Base-by-base conservation (phyloP, 1,284 basidiomycete genomes). In the Fomitopsis betulina region DNA sequence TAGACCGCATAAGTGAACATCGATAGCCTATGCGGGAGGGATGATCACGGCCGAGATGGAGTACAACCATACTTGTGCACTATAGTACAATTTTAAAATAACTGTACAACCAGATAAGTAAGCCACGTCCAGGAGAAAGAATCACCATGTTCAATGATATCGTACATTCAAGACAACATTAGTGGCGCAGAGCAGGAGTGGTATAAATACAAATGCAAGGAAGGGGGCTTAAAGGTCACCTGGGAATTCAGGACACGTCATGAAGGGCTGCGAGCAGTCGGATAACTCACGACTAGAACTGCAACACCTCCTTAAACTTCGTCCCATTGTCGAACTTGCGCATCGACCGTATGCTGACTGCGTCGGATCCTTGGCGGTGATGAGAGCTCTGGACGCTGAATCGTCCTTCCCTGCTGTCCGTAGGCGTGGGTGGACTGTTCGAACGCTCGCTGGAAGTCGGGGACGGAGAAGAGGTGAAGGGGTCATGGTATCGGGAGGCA, bases 321-420 rank as follows among this genome's bases (percentile, higher is more conserved):
- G 69, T 70, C 1, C 70, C 70, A 39, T 66, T 67, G n/a, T 67
- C 65, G 58, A 72, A 70, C 57, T 67, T 69, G 17, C 62, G 65
- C 67, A 70, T 68, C 17, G 69, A 64, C 13, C 62, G 62, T 2
- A 65, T 45, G 47, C 60, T 60, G n/a, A 57, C 40, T 10, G 54
- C 51, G 23, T 58, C 58, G 1, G 57, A 56, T 21, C 42, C 58
- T 32, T 19, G 32, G 32, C 32, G 49, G 3, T 51, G 30, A 32
- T n/a, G 47, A 3, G 49, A 37, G 51, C 42, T 21, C 45, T 62
- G 67, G 17, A 67, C 65, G 4, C 67, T 65, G 56, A 68, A 70
- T 9, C 60, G 57, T 17, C 58, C 60, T 4, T 63, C 64, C 47
- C 23, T 30, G 47, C 23, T 39, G 27, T 32, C 25, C 27, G 15